These are phyloP conservation scores for Podospora bellae-mahoneyi DNA, from an alignment of 495 filamentous ascomycete species.

Conservation along the genomic window DNA sequence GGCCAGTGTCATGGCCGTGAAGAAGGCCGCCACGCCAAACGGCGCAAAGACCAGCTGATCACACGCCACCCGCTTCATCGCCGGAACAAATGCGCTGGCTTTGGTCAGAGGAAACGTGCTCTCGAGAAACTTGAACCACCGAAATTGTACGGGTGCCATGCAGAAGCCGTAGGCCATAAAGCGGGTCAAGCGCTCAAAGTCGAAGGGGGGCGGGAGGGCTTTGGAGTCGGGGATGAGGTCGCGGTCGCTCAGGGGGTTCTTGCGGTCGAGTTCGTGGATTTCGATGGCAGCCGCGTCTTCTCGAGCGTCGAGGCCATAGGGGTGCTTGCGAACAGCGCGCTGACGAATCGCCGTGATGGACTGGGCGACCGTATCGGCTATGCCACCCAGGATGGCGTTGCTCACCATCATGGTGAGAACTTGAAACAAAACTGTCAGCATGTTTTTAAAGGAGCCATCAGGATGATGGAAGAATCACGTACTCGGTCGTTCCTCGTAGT, in stretches of 20 bases:
- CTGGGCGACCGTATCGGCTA: constrained; percentile 89
- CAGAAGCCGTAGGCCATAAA: constrained; percentile 97
- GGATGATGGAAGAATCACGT: constrained; percentile 25
- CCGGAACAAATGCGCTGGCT: constrained; percentile 65
- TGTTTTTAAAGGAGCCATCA: background rate
- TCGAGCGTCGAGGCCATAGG: constrained; percentile 39
- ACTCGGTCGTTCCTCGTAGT: constrained; percentile 86
- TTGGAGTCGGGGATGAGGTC: constrained; percentile 66
- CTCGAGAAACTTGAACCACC: constrained; percentile 92
- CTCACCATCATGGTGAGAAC: constrained; percentile 98
- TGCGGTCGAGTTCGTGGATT: constrained; percentile 83
- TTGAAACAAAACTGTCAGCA: constrained; percentile 30
- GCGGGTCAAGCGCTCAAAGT: constrained; percentile 86
- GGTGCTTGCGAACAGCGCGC: constrained; percentile 59
- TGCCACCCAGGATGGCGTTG: constrained; percentile 86
- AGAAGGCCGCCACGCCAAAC: constrained; percentile 84
- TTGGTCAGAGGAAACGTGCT: constrained; percentile 80
- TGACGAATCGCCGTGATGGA: constrained; percentile 78
- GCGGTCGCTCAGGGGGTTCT: constrained; percentile 63
- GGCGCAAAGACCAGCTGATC: constrained; percentile 98
- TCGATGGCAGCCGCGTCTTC: constrained; percentile 80
- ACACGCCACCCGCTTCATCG: constrained; percentile 82
- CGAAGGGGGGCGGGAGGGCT: constrained; percentile 74
- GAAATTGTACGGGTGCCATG: constrained; percentile 94
- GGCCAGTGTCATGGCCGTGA: constrained; percentile 92